Base-by-base conservation (phyloP, 129 eudicot species). In the Saposhnikovia divaricata region DNA sequence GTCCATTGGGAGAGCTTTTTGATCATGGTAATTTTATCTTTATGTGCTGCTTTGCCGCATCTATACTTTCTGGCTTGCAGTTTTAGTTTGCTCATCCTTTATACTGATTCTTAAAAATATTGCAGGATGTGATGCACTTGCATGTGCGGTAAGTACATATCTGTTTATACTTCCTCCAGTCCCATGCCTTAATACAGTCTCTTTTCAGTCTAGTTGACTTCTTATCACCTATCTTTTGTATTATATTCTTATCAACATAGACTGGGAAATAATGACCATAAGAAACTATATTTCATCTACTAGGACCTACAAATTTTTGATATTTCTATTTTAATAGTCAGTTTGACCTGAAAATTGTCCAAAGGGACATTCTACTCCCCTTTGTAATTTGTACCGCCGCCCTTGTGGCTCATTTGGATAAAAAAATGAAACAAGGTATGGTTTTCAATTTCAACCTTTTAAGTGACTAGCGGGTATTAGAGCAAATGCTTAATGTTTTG, bases 1-100 rank as follows among this genome's bases (percentile, higher is more conserved):
- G 99, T 84, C 99, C 99, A 82, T 77, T 96, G 80, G 99, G 99
- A 80, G 99, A 96, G 88, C 99, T 96, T 85, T 96, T 96, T 83
- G 99, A 96, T 82, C 97, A 92, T 72, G 97, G 98, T 93, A 77
- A 87, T 43, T 63, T 18, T 40, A 48, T 31, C 50, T 44, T 68
- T 14, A 78, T 42, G 14, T 76, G 53, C 73, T 68, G 73, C 21
- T 68, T 59, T 43, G 16, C 42, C 11, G 3, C 15, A n/a, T 73
- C 37, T 18, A 3, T 65, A 45, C 37, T 8, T 45, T 46, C 31
- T 38, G 19, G 44, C 31, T 40, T 38, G 25, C 28, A 4, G 12
- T 38, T 15, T 65, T 25, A 11, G 11, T 65, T 28, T 61, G 16
- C 34, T 40, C 16, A 31, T 12, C 39, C 39, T 14, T 34, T 74